Evolutionary conservation across 2,329 filamentous ascomycete genomes (phyloP), one percentile per base, ranked within the genome.

Genomic region (Penicillium sp.): DNA sequence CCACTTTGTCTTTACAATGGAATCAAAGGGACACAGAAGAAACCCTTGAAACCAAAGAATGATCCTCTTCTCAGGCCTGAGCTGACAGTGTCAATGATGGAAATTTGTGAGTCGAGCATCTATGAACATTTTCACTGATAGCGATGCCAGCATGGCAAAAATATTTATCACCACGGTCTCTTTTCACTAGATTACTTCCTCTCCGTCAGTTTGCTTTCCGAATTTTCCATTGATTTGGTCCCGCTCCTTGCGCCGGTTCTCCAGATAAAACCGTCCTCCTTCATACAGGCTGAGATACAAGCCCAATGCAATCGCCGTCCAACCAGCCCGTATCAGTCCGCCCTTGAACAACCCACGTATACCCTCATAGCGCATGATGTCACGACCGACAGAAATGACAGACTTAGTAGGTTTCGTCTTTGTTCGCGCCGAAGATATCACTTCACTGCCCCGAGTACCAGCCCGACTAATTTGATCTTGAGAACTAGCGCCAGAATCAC

Each of bases 261-360:
- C 74, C 22, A 78, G 58, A 79, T 84, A 90, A 37, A 83, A 77
- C 67, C 90, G 86, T 10, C 89, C 88, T 61, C 86, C 87, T 72
- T 96, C 91, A 74, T 96, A 96, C 41, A 89, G 88, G 25, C 90
- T 90, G 40, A 96, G 76, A 78, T 96, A 96, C 53, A 96, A 75
- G 4, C 91, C 91, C 69, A 88, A 88, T 0, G 91, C 90, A 5
- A 95, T 61, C 51, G 90, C 87, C 14, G 91, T 94, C 91, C 91
- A 96, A 1, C 83, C 82, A 9, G 83, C 85, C 57, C 92, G 83
- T 62, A 96, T 76, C 33, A 82, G 76, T 2, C 86, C 90, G 7
- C 92, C 92, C 33, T 69, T 69, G 72, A 94, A 96, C 36, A 96
- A 73, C 0, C 91, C 91, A 55, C 77, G 84, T 1, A 90, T 61